Evolutionary conservation across 768 basidiomycete genomes (phyloP), one percentile per base, ranked within the genome.

Genomic region (Pulveroboletus sp.): DNA sequence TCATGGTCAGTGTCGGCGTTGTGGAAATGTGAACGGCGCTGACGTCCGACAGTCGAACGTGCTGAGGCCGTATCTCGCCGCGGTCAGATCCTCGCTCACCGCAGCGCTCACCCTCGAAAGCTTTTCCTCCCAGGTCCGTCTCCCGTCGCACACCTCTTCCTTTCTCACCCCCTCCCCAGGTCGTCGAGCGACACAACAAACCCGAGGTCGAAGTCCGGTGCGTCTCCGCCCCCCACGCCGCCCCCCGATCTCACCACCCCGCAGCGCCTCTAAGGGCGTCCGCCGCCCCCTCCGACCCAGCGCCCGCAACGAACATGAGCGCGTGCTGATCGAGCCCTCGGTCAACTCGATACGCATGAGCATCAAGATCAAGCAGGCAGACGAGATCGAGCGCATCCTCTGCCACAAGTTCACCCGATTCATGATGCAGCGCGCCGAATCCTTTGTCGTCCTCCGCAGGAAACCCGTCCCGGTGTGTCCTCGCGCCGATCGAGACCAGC

Each of bases 321-420:
- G 89, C 52, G 96, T 98, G 60, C 75, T 99, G 59, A 92, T 99
- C 71, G 96, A 99, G 69, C 88, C 96, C 2, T 93, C 92, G 2
- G 83, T 98, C 72, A 99, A 99, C 73, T 95, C 93, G 2, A 90
- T 98, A 67, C 85, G 96, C 35, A 77, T 99, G 50, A 93, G 89
- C 70, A 98, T 99, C 73, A 93, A 86, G 76, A 97, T 99, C 68
- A 99, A 99, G 69, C 96, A 99, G 68, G 93, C 96, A 29, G 96
- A 99, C 70, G 96, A 99, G 73, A 95, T 97, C 54, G 96, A 99
- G 65, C 82, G 88, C 43, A 96, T 98, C 60, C 75, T 99, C 32
- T 96, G 94, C 66, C 91, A 97, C 74, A 93, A 98, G 69, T 98
- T 99, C 70, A 96, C 93, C 19, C 79, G 96, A 45, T 99, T 99